Conservation (phyloP, 495 filamentous ascomycete genomes). For the Xylaria scruposa region DNA sequence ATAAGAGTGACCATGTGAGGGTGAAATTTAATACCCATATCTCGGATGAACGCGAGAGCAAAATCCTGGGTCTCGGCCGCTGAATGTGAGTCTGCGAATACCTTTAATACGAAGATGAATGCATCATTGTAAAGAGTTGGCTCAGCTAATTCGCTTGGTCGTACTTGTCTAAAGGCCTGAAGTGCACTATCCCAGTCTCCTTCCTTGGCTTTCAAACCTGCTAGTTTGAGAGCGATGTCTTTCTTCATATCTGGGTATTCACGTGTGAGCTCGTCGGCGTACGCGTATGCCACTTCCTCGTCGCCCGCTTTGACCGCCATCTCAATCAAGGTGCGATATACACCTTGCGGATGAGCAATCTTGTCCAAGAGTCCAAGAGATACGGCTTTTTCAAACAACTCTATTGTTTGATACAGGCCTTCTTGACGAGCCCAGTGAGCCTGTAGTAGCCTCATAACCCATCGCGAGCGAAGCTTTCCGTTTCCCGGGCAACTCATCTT, state of each 20-base stretch:
- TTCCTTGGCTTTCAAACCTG: conserved; percentile 45
- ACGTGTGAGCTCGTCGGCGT: conserved; percentile 31
- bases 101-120: conserved; percentile 54
- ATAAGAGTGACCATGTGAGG: conserved; percentile 50
- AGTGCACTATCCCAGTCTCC: conserved; percentile 56
- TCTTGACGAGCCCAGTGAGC: conserved; percentile 40
- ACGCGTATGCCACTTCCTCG: conserved; percentile 37
- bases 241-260: conserved; percentile 32
- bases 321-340: conserved; percentile 50
- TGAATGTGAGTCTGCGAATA: conserved; percentile 49
- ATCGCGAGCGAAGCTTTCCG: conserved; percentile 34
- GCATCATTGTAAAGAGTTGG: conserved; percentile 36
- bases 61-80: conserved; percentile 52
- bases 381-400: conserved; percentile 37
- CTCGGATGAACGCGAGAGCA: conserved; percentile 42
- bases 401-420: conserved; percentile 35
- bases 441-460: conserved; percentile 44
- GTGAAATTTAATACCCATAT: conserved; percentile 44
- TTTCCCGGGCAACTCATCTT: conserved; percentile 25
- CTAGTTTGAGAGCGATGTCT: conserved; percentile 45
- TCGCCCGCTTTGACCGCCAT: conserved; percentile 47
- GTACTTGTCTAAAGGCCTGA: conserved; percentile 37
- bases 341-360: conserved; percentile 32
- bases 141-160: neutral
- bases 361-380: conserved; percentile 30